phyloP scores from a whole-genome alignment of 345 rosid species.

The Populus ilicifolia region DNA sequence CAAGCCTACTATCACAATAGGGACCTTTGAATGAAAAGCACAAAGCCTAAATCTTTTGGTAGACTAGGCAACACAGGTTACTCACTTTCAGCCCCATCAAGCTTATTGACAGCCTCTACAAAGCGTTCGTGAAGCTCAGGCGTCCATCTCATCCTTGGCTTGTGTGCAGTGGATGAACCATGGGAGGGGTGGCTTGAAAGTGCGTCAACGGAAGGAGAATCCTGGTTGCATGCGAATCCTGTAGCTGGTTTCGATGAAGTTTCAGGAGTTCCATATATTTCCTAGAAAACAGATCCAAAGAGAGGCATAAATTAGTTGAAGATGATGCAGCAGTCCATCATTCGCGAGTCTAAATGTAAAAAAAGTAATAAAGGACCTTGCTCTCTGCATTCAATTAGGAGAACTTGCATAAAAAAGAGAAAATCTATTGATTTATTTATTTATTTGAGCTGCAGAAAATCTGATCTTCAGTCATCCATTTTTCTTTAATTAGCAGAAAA shows the following conservation, averaged over 20 bases:
- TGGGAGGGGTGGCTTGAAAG: slow-evolving; percentile 47
- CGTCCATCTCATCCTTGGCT: slow-evolving; percentile 93
- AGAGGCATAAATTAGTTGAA: slow-evolving; percentile 19
- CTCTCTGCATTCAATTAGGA: too few species aligned
- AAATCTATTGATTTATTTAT: too few species aligned
- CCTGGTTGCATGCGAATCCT: slow-evolving; percentile 31
- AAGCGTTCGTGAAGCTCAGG: slow-evolving; percentile 79
- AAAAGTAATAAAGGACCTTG: too few species aligned
- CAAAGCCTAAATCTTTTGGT: neutral
- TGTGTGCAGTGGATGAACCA: slow-evolving; percentile 44
- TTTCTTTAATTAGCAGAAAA: too few species aligned
- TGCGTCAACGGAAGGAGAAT: slow-evolving; percentile 34
- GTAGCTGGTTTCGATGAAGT: slow-evolving; percentile 32
- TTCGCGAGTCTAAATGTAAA: neutral
- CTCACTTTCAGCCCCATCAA: slow-evolving; percentile 95
- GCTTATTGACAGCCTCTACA: slow-evolving; percentile 63
- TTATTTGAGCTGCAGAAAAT: too few species aligned
- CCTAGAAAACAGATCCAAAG: slow-evolving; percentile 41
- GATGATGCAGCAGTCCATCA: neutral
- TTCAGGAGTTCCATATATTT: slow-evolving; percentile 58
- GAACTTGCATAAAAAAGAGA: too few species aligned
- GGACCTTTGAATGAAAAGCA: neutral
- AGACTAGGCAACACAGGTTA: slow-evolving; percentile 6
- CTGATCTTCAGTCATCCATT: too few species aligned
- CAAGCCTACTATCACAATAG: neutral